These are phyloP conservation scores for Linum lewisii DNA, from an alignment of 345 rosid species.

Conservation along the genomic window DNA sequence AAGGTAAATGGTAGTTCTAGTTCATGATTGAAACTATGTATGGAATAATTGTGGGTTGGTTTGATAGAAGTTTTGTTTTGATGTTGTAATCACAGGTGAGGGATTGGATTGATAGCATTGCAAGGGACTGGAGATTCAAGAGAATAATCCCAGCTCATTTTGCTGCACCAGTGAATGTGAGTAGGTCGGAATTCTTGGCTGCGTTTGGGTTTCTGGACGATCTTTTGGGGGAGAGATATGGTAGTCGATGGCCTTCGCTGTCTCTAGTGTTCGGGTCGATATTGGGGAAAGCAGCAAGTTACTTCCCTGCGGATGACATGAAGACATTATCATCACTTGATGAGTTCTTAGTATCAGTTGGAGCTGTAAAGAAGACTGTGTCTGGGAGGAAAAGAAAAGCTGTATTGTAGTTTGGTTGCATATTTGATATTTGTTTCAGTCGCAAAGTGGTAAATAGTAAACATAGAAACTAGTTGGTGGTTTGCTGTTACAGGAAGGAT, in stretches of 20 bases:
- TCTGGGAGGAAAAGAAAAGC: slow-evolving; percentile 50
- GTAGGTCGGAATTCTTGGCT: slow-evolving; percentile 74
- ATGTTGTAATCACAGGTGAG: slow-evolving; percentile 42
- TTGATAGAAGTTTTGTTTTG: neutral
- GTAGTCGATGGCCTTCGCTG: slow-evolving; percentile 49
- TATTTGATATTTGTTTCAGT: no score
- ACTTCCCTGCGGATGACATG: slow-evolving; percentile 98
- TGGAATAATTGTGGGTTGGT: no score
- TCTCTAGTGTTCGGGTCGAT: slow-evolving; percentile 59
- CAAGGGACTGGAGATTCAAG: slow-evolving; percentile 81
- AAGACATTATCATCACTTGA: slow-evolving; percentile 87
- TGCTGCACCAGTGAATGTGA: slow-evolving; percentile 74
- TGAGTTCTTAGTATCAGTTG: slow-evolving; percentile 79
- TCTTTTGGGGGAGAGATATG: slow-evolving; percentile 58
- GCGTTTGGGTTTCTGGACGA: slow-evolving; percentile 91
- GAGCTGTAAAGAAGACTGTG: slow-evolving; percentile 88
- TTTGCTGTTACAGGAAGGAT: no score
- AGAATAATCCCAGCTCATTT: slow-evolving; percentile 97
- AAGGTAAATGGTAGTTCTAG: slow-evolving; percentile 40
- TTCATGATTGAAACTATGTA: no score
- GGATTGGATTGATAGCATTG: slow-evolving; percentile 85
- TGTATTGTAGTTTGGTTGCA: neutral
- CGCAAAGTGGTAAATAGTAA: no score
- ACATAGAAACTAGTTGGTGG: no score
- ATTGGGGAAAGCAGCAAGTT: slow-evolving; percentile 88